Evolutionary conservation across 2,329 filamentous ascomycete species (phyloP), one percentile per base, ranked within the genome.

Genomic region (Phialocephala sp.): DNA sequence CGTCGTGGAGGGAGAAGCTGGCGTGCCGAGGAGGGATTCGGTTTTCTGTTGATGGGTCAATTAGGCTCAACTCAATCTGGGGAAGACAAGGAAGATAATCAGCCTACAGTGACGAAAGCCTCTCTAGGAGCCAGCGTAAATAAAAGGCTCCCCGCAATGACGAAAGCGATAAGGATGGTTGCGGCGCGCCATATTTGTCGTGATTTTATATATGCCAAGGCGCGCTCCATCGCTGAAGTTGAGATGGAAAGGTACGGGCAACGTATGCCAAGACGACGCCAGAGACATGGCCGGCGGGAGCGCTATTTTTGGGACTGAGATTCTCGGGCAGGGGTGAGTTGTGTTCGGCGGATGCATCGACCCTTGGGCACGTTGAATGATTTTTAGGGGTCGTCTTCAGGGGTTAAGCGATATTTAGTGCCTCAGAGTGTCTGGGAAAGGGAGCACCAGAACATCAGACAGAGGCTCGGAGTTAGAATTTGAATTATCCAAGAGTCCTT

Each of bases 101-200:
- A 41, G 37, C 37, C 37, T 41, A 41, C 37, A 4, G 9, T 18
- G 3, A 18, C 43, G 15, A 45, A 18, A 20, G n/a, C 6, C 4
- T 45, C n/a, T 45, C 43, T 45, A 45, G 43, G 43, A 14, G 14
- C n/a, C n/a, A 45, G 18, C 8, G 43, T 8, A 8, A 18, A n/a
- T 45, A 45, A 18, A 4, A 45, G n/a, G 2, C 15, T 8, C 8
- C 15, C n/a, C n/a, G 43, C n/a, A 18, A 45, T 45, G 43, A n/a
- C 14, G n/a, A 45, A 45, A 4, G 3, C 15, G 43, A 45, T 8
- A 9, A 20, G 4, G 43, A 45, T n/a, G 14, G 43, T n/a, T 45
- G 15, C n/a, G 43, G 18, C 18, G 43, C 43, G 43, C 43, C 43
- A 45, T 45, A 45, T n/a, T 45, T n/a, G 43, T 45, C 43, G 43